Percentiles rank a stretch among this genome's conserved stretches.
phyloP scores from a whole-genome alignment of 176 grass and related monocot genomes.

The Aegilops bicornis region DNA sequence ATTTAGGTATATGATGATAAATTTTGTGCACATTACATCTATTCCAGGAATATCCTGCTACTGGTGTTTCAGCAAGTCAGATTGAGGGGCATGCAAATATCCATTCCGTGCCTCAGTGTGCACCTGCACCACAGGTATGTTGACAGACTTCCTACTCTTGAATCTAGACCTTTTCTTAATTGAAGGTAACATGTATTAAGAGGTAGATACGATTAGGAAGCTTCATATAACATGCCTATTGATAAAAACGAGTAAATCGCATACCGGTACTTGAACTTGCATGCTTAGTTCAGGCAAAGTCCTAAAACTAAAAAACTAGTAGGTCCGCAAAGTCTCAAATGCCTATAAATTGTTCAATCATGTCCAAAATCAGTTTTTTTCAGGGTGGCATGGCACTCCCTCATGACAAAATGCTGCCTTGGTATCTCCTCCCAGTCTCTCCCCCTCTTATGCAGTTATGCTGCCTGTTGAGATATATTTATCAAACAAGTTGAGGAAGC shows the following conservation, averaged over 20 bases:
- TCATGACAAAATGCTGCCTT: not conserved
- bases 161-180: slow-evolving; percentile 5
- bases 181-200: not conserved
- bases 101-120: slow-evolving; percentile 60
- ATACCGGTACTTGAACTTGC: not conserved
- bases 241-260: not conserved
- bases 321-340: not conserved
- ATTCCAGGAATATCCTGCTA: slow-evolving; percentile 60
- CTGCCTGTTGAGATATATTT: not conserved
- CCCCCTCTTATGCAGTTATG: not conserved
- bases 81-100: slow-evolving; percentile 61
- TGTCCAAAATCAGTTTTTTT: not conserved
- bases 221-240: slow-evolving; percentile 20
- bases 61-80: slow-evolving; percentile 60
- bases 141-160: not conserved
- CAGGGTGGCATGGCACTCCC: not conserved
- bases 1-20: slow-evolving; percentile 22
- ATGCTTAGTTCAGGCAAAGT: not conserved
- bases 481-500: slow-evolving; percentile 9
- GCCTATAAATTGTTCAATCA: not conserved
- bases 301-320: not conserved
- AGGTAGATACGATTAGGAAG: slow-evolving; percentile 6
- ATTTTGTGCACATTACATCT: slow-evolving; percentile 25
- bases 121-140: slow-evolving; percentile 62
- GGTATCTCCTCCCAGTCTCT: not conserved